A percentile compares a stretch with the other conserved stretches of the same genome.
Conservation (phyloP, 176 grass and related monocot genomes). For the Lolium multiflorum region DNA sequence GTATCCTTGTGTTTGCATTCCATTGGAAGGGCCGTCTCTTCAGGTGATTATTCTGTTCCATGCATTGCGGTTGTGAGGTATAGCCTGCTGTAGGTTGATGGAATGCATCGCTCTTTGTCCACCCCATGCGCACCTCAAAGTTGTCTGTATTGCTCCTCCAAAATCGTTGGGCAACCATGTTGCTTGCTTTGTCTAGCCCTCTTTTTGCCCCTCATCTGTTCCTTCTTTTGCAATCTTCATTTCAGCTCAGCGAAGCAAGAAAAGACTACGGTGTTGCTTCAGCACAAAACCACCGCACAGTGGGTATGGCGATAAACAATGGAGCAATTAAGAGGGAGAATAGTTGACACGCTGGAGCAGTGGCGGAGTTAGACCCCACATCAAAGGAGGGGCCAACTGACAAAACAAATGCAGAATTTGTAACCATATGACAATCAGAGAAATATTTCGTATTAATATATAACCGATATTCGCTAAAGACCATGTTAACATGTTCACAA, state of each 20-base stretch:
- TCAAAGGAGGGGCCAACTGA: no score
- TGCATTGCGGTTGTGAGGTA: not conserved
- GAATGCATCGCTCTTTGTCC: not conserved
- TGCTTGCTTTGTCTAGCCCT: not conserved
- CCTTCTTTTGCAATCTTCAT: no score
- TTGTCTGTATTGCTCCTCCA: not conserved
- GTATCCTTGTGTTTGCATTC: slow-evolving; percentile 4
- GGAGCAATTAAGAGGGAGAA: not conserved
- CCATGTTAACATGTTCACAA: no score
- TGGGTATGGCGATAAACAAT: not conserved
- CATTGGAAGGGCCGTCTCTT: not conserved
- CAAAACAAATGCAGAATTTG: no score
- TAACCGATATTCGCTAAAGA: no score
- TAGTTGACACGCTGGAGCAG: not conserved
- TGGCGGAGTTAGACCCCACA: no score
- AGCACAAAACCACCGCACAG: not conserved
- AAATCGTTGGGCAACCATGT: not conserved
- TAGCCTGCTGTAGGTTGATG: not conserved
- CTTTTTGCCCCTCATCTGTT: not conserved
- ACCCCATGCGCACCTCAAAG: not conserved
- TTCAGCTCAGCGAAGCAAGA: not conserved
- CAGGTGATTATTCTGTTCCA: not conserved
- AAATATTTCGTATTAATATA: no score
- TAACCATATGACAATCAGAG: no score
- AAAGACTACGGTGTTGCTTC: not conserved